Percentiles rank a stretch among this genome's conserved stretches.
Conservation (phyloP, 2,329 filamentous ascomycete species). For the Epichloe sp. region DNA sequence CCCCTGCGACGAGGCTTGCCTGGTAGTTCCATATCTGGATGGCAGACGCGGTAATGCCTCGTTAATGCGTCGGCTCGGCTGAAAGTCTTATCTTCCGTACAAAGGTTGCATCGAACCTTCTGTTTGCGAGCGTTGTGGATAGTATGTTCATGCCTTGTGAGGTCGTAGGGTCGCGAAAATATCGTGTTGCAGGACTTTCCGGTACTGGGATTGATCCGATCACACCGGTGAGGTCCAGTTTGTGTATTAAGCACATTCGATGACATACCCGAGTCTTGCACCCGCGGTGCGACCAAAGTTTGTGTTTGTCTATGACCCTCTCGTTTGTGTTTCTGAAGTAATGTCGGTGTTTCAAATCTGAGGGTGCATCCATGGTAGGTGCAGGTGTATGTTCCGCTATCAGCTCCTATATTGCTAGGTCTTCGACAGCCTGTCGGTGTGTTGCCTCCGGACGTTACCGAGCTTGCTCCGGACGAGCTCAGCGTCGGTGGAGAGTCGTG, state of each 20-base stretch:
- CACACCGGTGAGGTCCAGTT: conserved; percentile 84
- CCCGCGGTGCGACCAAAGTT: conserved; percentile 19
- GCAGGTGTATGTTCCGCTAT: conserved; percentile 87
- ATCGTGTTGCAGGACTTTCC: conserved; percentile 89
- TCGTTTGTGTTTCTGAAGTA: conserved; percentile 89
- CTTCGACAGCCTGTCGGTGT: conserved; percentile 27
- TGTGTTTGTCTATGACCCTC: conserved; percentile 77
- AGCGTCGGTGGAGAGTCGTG: conserved; percentile 24
- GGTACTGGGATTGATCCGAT: conserved; percentile 86
- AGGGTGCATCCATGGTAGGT: conserved; percentile 84
- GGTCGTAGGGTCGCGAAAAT: conserved; percentile 90
- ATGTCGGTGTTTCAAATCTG: conserved; percentile 75
- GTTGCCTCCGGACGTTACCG: conserved; percentile 23
- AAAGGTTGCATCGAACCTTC: conserved; percentile 86
- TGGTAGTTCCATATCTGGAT: conserved; percentile 76
- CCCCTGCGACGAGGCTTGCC: conserved; percentile 39
- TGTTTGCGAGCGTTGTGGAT: conserved; percentile 92
- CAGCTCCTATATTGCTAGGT: conserved; percentile 53
- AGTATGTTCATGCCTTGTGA: conserved; percentile 92
- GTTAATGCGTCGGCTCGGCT: conserved; percentile 90
- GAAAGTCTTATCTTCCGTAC: conserved; percentile 94
- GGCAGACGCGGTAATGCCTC: conserved; percentile 85
- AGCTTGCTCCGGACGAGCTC: conserved; percentile 32
- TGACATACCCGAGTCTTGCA: conserved; percentile 26
- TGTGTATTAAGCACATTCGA: conserved; percentile 64